These are phyloP conservation scores for Dictyostelium capitatum DNA, from an alignment of 78 protist species.

Conservation along the genomic window DNA sequence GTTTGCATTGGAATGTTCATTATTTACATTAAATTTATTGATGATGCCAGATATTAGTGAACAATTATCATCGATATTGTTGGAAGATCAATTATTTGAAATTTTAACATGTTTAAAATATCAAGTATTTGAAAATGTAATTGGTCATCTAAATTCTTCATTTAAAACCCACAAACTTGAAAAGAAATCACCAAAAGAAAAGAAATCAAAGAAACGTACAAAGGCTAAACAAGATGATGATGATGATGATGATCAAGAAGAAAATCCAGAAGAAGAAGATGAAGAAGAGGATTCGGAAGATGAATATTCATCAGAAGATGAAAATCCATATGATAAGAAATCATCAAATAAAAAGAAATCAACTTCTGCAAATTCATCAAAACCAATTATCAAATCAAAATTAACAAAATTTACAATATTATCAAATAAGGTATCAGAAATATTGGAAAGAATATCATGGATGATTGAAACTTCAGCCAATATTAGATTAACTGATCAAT, in stretches of 20 bases:
- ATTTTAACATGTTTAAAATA: slow-evolving; percentile 39
- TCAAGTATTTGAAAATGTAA: slow-evolving; percentile 44
- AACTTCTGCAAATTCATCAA: background rate
- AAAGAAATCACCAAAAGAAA: background rate
- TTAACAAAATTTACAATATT: background rate
- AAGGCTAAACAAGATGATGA: background rate
- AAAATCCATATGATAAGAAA: slow-evolving; percentile 5
- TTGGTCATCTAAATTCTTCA: slow-evolving; percentile 70
- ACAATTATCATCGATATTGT: background rate
- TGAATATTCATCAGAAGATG: background rate
- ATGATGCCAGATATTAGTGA: slow-evolving; percentile 35
- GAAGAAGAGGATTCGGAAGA: background rate
- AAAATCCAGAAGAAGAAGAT: slow-evolving; percentile 7
- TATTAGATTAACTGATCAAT: slow-evolving; percentile 6
- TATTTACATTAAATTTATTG: slow-evolving; percentile 17
- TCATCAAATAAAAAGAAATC: slow-evolving; percentile 32
- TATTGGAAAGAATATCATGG: slow-evolving; percentile 10
- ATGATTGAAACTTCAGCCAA: background rate
- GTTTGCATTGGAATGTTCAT: slow-evolving; percentile 29
- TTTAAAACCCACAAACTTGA: slow-evolving; percentile 14
- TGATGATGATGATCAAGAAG: background rate
- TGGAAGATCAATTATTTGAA: slow-evolving; percentile 63
- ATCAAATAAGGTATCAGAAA: slow-evolving; percentile 59
- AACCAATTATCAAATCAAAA: background rate
- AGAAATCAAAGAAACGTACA: background rate